Base-by-base conservation (phyloP, 148 eudicot species). In the Camellia granthamiana region DNA sequence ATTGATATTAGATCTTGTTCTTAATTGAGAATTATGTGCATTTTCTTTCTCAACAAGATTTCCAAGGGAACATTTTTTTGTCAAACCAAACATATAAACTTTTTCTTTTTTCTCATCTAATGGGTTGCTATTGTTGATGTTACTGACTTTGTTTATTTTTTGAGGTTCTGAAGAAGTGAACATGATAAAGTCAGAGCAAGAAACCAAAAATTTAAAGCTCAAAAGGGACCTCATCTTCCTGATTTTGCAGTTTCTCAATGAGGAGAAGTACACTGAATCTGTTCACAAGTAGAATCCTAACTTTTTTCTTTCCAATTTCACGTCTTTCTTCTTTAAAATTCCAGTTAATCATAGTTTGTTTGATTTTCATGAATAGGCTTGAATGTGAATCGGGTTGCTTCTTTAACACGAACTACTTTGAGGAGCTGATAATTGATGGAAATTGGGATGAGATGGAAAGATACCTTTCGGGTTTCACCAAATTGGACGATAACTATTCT, bases 191-290 rank as follows among this genome's bases (percentile, higher is more conserved):
- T 11, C 15, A 30, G 14, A 65, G 69, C 42, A 65, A 65, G 69
- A 62, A 62, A 4, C 5, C 2, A 62, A 23, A 18, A 19, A 4
- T 2, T 4, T 5, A 23, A 9, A 4, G 66, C 66, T 18, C 23
- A 19, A 62, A 23, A 18, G 23, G 66, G 66, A 62, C 5, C 84
- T 86, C 44, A 88, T 86, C 74, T 88, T 86, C 74, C 72, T 88
- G 61, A 88, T 86, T 77, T 68, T 88, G 49, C 89, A 88, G 86
- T 88, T 82, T 84, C 75, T 88, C 77, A 87, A 88, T 82, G 90
- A 86, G 74, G 87, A 88, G 77, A 88, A 86, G 83, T 88, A 86
- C 82, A 86, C 82, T 38, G 90, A 88, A 78, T 83, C 90, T 78
- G 87, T 86, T 67, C 89, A 88, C 84, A 84, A 78, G 90, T 88